Base-by-base conservation (phyloP, 1,139 yeast species). In the Debaryomyces robertsiae region DNA sequence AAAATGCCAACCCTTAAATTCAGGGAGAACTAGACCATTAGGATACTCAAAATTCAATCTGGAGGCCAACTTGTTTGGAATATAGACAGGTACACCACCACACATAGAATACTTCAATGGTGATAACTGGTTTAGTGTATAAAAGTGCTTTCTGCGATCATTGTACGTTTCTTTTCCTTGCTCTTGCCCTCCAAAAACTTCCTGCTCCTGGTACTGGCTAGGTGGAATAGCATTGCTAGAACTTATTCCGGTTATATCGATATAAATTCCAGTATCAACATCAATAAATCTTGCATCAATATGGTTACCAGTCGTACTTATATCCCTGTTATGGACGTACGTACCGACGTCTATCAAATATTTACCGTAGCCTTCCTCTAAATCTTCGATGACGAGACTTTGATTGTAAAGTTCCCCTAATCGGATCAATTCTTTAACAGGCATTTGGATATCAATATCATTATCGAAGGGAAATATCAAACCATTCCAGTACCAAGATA, bases 401-500 rank as follows among this genome's bases (percentile, higher is more conserved):
- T 67, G 69, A 47, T 76, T 74, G 45, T 61, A 66, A 27, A 60
- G 54, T 43, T 64, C 55, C 3, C 72, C 70, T 40, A 59, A 73
- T 48, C 46, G 68, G 58, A 54, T 73, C 33, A 75, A 46, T 38
- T 53, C 54, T 40, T 73, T 51, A 7, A 75, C 63, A 3, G 54
- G 57, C 48, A 67, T 55, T 39, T 75, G 73, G 18, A 75, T 79
- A 51, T 77, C 82, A 32, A 76, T 53, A 48, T 77, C 82, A 38
- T 67, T 67, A 52, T 77, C 82, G 80, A 81, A 77, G 2, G 81
- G 81, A 54, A 77, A 57, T 10, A 63, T 66, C 46, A 74, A 48
- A 0, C 82, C 82, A 54, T 78, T 77, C 71, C 80, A 61, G 41
- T 59, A 60, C 67, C 67, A 62, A 6, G 61, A 53, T 23, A 61